phyloP scores from a whole-genome alignment of 257 asterid genomes.

The Solanum bulbocastanum region DNA sequence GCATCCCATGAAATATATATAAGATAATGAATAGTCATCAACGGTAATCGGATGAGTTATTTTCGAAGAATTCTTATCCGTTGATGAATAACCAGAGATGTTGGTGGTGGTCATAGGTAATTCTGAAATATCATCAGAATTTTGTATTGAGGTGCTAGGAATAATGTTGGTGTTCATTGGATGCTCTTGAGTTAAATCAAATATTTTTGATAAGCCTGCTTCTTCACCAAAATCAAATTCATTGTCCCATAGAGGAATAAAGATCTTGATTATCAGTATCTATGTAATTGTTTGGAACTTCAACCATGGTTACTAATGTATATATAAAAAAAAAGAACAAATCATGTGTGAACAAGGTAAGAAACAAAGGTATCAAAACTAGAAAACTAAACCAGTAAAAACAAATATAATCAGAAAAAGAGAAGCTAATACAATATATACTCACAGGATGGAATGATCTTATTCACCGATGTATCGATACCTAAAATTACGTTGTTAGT shows the following conservation, averaged over 20 bases:
- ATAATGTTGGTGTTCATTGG: too few relatives aligned
- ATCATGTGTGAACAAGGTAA: not conserved
- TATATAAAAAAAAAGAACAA: not conserved
- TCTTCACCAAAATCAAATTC: not conserved
- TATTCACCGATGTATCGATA: too few relatives aligned
- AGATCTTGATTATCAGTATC: not conserved
- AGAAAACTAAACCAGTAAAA: too few relatives aligned
- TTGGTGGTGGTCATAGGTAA: not conserved
- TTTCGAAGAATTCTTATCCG: not conserved
- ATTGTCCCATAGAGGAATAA: not conserved
- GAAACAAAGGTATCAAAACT: not conserved
- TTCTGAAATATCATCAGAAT: not conserved
- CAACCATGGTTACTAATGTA: not conserved
- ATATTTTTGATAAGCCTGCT: too few relatives aligned
- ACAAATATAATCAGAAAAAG: too few relatives aligned
- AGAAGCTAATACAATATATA: too few relatives aligned
- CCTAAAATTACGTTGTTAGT: too few relatives aligned
- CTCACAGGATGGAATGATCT: too few relatives aligned
- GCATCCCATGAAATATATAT: not conserved
- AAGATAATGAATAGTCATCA: not conserved
- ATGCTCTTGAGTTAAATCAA: too few relatives aligned
- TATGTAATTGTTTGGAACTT: not conserved
- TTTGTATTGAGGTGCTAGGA: too few relatives aligned
- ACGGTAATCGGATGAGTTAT: not conserved
- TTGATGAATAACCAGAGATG: not conserved